Evolutionary conservation across 192 early-diverging fungal species (phyloP), one percentile per base, ranked within the genome.

Genomic region (Polychytrium aggregatum): DNA sequence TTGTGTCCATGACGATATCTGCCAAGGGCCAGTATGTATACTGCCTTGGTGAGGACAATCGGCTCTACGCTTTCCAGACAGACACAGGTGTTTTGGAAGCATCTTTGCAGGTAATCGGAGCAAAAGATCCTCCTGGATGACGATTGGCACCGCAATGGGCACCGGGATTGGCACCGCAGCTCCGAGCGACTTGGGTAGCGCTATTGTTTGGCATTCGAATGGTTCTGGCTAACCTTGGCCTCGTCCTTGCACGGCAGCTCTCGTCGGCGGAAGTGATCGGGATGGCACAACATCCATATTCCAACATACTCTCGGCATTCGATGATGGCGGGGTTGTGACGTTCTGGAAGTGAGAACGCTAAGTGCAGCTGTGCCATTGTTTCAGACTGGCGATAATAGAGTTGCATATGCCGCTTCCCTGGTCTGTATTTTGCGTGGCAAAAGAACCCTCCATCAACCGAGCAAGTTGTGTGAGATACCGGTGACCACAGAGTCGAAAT

Each of bases 11-110:
- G 0, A 71, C 71, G 1, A 33, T 86, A 0, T 83, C 83, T 5
- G 73, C 88, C 0, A 82, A 86, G 37, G 90, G 90, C 13, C 84
- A 90, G 52, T 87, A 77, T 61, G 62, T 89, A 7, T 84, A 92
- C 62, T 77, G 79, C 42, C 70, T 88, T 4, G 75, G 72, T 0
- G 88, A 90, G 59, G 70, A 82, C 38, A 74, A 77, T 10, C 44
- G 52, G 0, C 28, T 95, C 37, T 82, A 87, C 45, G 74, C 71
- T 39, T 90, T 88, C 50, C 63, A 79, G 39, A 53, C 72, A 0
- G 76, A 79, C 14, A 74, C 72, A 21, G 88, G 85, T 1, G 56
- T 59, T 6, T 37, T 71, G 10, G 57, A 73, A 3, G 52, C 52
- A 7, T 30, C 62, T 7, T 49, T 63, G 30, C 74, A 81, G 58